These are phyloP conservation scores for Magnaporthiopsis rhizophila DNA, from an alignment of 2,329 filamentous ascomycete species.

Conservation along the genomic window DNA sequence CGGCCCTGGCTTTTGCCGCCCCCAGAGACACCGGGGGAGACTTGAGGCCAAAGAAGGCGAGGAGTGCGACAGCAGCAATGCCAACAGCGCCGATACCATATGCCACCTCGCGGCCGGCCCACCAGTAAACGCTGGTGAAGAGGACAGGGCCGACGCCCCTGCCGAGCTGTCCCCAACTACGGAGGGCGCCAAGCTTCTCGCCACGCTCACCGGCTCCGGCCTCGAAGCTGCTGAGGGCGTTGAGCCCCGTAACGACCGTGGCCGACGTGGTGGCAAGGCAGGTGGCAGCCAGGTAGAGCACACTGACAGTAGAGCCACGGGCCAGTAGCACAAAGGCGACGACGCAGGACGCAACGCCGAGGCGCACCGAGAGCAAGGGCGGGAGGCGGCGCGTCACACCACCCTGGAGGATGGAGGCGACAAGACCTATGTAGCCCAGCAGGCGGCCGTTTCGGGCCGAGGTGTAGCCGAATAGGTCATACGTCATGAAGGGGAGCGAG, in stretches of 20 bases:
- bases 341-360: slow-evolving; percentile 71
- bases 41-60: slow-evolving; percentile 67
- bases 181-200: slow-evolving; percentile 74
- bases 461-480: slow-evolving; percentile 79
- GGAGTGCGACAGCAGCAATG: slow-evolving; percentile 63
- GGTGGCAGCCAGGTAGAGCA: slow-evolving; percentile 74
- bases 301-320: slow-evolving; percentile 55
- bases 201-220: slow-evolving; percentile 73
- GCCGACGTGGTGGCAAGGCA: slow-evolving; percentile 84
- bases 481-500: slow-evolving; percentile 94
- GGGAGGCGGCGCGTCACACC: slow-evolving; percentile 81
- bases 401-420: slow-evolving; percentile 88
- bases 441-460: slow-evolving; percentile 76
- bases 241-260: slow-evolving; percentile 89
- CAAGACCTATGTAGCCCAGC: slow-evolving; percentile 82
- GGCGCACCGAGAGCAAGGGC: slow-evolving; percentile 69
- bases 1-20: slow-evolving; percentile 8
- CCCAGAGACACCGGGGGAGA: slow-evolving; percentile 40
- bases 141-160: slow-evolving; percentile 78
- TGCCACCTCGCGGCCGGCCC: slow-evolving; percentile 82
- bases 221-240: slow-evolving; percentile 87
- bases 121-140: slow-evolving; percentile 97
- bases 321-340: slow-evolving; percentile 74
- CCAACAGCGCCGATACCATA: slow-evolving; percentile 75
- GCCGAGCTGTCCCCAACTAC: slow-evolving; percentile 78